phyloP scores from a whole-genome alignment of 768 basidiomycete species.

The Tulasnella sp. region DNA sequence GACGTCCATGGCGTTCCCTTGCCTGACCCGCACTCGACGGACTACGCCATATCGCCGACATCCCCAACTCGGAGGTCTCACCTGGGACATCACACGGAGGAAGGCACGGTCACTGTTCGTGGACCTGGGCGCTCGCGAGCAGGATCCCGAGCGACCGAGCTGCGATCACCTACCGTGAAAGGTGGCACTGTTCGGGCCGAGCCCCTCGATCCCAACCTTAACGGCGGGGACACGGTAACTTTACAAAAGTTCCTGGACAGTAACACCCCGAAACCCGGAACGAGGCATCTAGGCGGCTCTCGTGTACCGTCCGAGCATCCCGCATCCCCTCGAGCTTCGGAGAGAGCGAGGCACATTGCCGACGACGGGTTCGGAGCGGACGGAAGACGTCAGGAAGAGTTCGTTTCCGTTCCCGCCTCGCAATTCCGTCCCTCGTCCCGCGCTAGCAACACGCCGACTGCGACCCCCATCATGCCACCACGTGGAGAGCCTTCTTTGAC shows the following conservation, averaged over 20 bases:
- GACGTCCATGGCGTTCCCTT: not conserved
- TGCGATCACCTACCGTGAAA: not conserved
- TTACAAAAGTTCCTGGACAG: not conserved
- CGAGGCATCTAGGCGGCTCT: not conserved
- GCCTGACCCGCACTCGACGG: not conserved
- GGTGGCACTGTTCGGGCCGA: not conserved
- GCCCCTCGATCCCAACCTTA: not conserved
- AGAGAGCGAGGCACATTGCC: not conserved
- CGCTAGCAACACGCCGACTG: not conserved
- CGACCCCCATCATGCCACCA: not conserved
- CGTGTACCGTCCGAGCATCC: not conserved
- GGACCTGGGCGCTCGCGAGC: not conserved
- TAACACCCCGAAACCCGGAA: not conserved
- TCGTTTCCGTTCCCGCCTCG: not conserved
- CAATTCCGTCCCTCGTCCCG: not conserved
- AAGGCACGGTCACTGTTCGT: not conserved
- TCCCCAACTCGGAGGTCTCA: not conserved
- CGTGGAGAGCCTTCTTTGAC: not conserved
- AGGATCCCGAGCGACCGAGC: not conserved
- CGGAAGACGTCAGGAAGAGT: not conserved
- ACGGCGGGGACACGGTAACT: not conserved
- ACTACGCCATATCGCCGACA: not conserved
- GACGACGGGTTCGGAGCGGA: constrained; percentile 1
- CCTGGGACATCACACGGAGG: not conserved
- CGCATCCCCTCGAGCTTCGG: not conserved